Percentiles rank a stretch among this genome's conserved stretches.
These are phyloP conservation scores for Cladobotryum mycophilum DNA, from an alignment of 2,329 filamentous ascomycete species.

Conservation along the genomic window DNA sequence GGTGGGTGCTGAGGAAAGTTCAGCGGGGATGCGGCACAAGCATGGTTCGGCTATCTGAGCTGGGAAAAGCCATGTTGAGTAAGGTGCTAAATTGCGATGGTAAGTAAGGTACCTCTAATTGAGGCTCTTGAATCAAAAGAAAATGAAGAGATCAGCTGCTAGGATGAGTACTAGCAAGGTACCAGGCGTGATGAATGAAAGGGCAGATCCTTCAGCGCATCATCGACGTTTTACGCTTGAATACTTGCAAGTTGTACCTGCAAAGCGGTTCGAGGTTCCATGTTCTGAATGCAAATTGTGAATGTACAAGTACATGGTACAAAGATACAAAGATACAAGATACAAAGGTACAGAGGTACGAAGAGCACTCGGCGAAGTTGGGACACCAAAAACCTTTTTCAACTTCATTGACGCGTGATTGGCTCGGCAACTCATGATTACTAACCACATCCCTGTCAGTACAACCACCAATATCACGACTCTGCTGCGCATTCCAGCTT, in stretches of 20 bases:
- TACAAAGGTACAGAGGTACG: not conserved
- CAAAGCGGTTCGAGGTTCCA: no score
- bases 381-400: constrained; percentile 11
- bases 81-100: no score
- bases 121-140: not conserved
- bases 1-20: constrained; percentile 6
- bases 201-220: no score
- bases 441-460: constrained; percentile 25
- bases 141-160: no score
- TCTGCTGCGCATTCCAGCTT: not conserved
- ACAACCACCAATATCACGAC: constrained; percentile 30
- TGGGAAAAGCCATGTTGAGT: not conserved
- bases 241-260: no score
- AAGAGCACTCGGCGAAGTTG: not conserved
- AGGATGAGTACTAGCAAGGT: no score
- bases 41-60: constrained; percentile 4
- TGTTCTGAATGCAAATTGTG: no score
- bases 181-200: no score
- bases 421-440: constrained; percentile 22
- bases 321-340: no score
- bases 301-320: no score
- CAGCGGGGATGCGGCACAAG: not conserved
- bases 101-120: not conserved
- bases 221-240: no score
- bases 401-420: constrained; percentile 31